Conservation (phyloP, 306 rosid genomes). For the Elaeagnus macrophylla region DNA sequence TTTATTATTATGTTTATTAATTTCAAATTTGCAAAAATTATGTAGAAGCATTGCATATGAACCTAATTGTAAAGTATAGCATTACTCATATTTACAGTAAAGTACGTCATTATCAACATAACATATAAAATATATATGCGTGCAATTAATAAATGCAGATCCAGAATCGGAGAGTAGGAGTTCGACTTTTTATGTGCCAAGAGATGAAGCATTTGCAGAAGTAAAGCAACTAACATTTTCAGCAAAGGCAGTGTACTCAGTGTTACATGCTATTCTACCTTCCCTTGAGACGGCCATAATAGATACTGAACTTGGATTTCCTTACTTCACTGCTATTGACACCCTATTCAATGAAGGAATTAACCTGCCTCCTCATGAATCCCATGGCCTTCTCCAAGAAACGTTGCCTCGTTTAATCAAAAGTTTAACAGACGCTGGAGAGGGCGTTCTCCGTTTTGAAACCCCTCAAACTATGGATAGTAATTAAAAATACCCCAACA, state of each 20-base stretch:
- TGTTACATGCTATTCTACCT: constrained; percentile 22
- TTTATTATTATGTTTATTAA: too few relatives aligned
- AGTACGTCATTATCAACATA: too few relatives aligned
- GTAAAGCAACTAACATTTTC: constrained; percentile 30
- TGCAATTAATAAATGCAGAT: constrained; percentile 23
- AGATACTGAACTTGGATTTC: constrained; percentile 28
- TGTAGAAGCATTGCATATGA: too few relatives aligned
- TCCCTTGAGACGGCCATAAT: constrained; percentile 21
- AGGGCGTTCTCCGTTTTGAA: constrained; percentile 31
- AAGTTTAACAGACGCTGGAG: constrained; percentile 16
- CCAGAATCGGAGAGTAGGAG: constrained; percentile 29
- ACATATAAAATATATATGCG: not conserved
- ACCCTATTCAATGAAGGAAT: constrained; percentile 36
- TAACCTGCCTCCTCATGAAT: constrained; percentile 15
- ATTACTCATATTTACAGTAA: too few relatives aligned
- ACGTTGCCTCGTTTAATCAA: constrained; percentile 28
- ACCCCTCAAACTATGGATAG: constrained; percentile 41
- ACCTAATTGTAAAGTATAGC: too few relatives aligned
- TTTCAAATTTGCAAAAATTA: too few relatives aligned
- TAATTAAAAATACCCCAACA: not conserved
- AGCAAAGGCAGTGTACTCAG: constrained; percentile 25
- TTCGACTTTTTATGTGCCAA: constrained; percentile 37
- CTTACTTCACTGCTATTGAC: constrained; percentile 35
- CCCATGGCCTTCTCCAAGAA: constrained; percentile 5
- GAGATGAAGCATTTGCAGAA: constrained; percentile 44